Evolutionary conservation across 495 filamentous ascomycete species (phyloP).

Genomic region (Annulohypoxylon nitens): DNA sequence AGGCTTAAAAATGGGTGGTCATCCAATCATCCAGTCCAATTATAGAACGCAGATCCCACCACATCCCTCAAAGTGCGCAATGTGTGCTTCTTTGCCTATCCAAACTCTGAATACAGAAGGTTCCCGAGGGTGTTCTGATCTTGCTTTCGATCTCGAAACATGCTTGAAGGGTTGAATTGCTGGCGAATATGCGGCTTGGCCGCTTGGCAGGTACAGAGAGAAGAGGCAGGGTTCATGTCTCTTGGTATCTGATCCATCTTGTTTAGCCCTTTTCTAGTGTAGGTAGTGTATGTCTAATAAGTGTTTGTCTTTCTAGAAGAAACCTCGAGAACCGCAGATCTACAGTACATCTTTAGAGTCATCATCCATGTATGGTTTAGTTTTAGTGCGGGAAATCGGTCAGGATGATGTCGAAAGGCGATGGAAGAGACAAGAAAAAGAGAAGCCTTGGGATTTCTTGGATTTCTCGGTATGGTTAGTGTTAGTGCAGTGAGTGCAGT

Average conservation of each 20-base stretch:
- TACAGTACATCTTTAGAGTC: neutral
- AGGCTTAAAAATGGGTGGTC: neutral
- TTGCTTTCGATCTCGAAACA: conserved; percentile 38
- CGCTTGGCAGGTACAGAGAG: conserved; percentile 42
- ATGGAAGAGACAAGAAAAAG: neutral
- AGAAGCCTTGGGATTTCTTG: conserved; percentile 26
- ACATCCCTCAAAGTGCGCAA: conserved; percentile 1
- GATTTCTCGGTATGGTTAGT: neutral
- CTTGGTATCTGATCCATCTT: neutral
- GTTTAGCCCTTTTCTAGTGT: no score
- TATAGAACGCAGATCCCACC: conserved; percentile 17
- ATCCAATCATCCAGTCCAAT: neutral
- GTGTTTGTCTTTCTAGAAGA: conserved; percentile 28
- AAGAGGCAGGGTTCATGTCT: neutral
- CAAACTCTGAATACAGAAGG: conserved; percentile 26
- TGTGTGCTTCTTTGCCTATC: conserved; percentile 3
- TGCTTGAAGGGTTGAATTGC: conserved; percentile 15
- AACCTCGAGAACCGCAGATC: conserved; percentile 18
- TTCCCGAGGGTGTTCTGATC: conserved; percentile 27
- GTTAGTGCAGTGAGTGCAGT: neutral
- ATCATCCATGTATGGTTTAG: neutral
- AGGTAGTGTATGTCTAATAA: neutral
- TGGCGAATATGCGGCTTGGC: conserved; percentile 1
- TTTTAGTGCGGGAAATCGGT: conserved; percentile 13
- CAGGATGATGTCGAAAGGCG: conserved; percentile 27